Base-by-base conservation (phyloP, 768 basidiomycete species). In the Russula compacta region DNA sequence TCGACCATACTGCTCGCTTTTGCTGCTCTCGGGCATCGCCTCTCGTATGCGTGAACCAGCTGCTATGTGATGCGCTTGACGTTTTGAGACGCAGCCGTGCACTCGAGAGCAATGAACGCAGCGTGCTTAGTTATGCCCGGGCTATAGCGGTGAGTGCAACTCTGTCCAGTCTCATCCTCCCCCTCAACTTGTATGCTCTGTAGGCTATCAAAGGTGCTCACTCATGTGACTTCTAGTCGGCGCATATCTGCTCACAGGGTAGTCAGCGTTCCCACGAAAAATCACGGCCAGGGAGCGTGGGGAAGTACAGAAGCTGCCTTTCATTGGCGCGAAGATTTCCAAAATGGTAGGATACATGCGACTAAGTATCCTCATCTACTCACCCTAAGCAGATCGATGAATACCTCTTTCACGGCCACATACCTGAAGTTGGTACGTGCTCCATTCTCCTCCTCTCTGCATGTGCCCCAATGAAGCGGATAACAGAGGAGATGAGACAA, bases 121-220 rank as follows among this genome's bases (percentile, higher is more conserved):
- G 86, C 66, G 82, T 84, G 43, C 72, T 92, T 51, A 84, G 83
- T 62, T 93, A 92, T 65, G 77, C 83, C 38, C 78, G 88, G 51
- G 83, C 86, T 2, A 83, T 90, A 64, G 78, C 83, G n/a, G 86
- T 86, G 68, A 53, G 61, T 9, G 14, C 35, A n/a, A 15, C 9
- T 33, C 44, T 46, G 3, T 46, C 17, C 32, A 65, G 83, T 72
- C 33, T 46, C 49, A 14, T 35, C 8, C 10, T 53, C 32, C 53
- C 8, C 19, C 29, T 49, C 36, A 51, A 42, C 40, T 58, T 59
- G 65, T 21, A 43, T 17, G 5, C 29, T 66, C 6, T 5, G 21
- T 54, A 83, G 82, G 61, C 71, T 15, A 69, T 83, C 57, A 83
- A 83, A 76, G 77, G 82, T 78, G 8, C 50, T 63, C 66, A 32